phyloP scores from a whole-genome alignment of 176 grass and related monocot species.

The Coix lacrymajobi region DNA sequence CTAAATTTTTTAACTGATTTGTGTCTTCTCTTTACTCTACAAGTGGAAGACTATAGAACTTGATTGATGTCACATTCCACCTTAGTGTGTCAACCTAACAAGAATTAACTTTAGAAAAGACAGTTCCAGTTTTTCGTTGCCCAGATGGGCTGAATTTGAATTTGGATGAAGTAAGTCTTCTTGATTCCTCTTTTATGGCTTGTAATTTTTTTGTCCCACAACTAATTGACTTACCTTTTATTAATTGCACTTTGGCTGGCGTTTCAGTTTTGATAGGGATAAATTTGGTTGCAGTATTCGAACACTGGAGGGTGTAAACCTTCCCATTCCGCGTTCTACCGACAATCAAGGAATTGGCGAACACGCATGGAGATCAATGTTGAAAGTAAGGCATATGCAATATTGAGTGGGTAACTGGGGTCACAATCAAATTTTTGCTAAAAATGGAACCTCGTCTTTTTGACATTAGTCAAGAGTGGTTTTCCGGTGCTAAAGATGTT shows the following conservation, averaged over 20 bases:
- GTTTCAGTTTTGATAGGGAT: slow-evolving; percentile 41
- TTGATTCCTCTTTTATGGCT: slow-evolving; percentile 21
- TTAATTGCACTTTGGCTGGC: neutral
- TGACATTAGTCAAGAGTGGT: slow-evolving; percentile 81
- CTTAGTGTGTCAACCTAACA: slow-evolving; percentile 97
- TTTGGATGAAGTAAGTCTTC: slow-evolving; percentile 92
- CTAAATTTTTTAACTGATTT: neutral
- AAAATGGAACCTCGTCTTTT: slow-evolving; percentile 11
- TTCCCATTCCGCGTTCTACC: slow-evolving; percentile 95
- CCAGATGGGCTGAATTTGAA: slow-evolving; percentile 99
- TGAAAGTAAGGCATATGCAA: slow-evolving; percentile 76
- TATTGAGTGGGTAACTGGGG: neutral
- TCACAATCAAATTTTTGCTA: slow-evolving; percentile 18
- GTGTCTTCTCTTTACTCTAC: slow-evolving; percentile 26
- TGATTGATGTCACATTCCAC: slow-evolving; percentile 99
- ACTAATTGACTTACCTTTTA: neutral
- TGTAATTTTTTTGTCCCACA: neutral
- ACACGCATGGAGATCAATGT: slow-evolving; percentile 97
- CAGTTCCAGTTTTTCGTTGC: slow-evolving; percentile 98
- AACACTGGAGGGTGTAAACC: slow-evolving; percentile 95
- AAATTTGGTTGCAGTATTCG: slow-evolving; percentile 72
- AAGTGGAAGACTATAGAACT: slow-evolving; percentile 99
- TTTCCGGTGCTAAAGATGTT: slow-evolving; percentile 98
- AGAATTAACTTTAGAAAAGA: slow-evolving; percentile 99
- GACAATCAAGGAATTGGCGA: slow-evolving; percentile 98